Conservation (phyloP, 805 yeast genomes). For the Debaryomyces maramus region DNA sequence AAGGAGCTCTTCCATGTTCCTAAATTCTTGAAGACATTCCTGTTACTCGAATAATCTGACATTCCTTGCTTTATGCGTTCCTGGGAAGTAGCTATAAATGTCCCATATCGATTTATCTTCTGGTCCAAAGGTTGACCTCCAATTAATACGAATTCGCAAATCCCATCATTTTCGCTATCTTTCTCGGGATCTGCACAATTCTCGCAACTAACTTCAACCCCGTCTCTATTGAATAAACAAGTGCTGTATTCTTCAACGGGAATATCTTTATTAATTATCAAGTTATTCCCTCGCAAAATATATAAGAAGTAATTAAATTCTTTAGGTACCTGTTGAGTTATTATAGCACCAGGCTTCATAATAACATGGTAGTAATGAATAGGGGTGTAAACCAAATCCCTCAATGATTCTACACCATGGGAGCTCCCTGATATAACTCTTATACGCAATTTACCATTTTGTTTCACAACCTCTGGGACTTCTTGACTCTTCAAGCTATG, state of each 20-base stretch:
- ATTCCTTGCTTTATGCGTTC: slow-evolving; percentile 70
- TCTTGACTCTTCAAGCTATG: slow-evolving; percentile 71
- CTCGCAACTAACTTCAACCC: slow-evolving; percentile 57
- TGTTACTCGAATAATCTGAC: slow-evolving; percentile 64
- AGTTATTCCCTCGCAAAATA: slow-evolving; percentile 56
- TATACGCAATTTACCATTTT: slow-evolving; percentile 60
- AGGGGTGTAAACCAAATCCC: slow-evolving; percentile 81
- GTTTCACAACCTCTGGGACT: slow-evolving; percentile 66
- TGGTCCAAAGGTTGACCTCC: slow-evolving; percentile 78
- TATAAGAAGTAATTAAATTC: slow-evolving; percentile 72
- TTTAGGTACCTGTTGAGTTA: slow-evolving; percentile 57
- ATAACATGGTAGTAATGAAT: slow-evolving; percentile 68
- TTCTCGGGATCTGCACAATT: slow-evolving; percentile 31
- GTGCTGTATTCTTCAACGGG: slow-evolving; percentile 47
- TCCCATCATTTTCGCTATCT: slow-evolving; percentile 40
- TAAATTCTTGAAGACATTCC: slow-evolving; percentile 70
- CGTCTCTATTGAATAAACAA: slow-evolving; percentile 68
- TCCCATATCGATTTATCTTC: slow-evolving; percentile 85
- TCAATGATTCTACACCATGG: slow-evolving; percentile 70
- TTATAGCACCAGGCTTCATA: slow-evolving; percentile 63
- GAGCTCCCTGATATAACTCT: slow-evolving; percentile 77
- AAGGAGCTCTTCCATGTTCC: slow-evolving; percentile 56
- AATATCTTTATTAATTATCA: slow-evolving; percentile 46
- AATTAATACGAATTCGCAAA: slow-evolving; percentile 57
- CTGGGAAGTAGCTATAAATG: slow-evolving; percentile 76